Conservation (phyloP, 2,329 filamentous ascomycete species). For the Aspergillus fructus region DNA sequence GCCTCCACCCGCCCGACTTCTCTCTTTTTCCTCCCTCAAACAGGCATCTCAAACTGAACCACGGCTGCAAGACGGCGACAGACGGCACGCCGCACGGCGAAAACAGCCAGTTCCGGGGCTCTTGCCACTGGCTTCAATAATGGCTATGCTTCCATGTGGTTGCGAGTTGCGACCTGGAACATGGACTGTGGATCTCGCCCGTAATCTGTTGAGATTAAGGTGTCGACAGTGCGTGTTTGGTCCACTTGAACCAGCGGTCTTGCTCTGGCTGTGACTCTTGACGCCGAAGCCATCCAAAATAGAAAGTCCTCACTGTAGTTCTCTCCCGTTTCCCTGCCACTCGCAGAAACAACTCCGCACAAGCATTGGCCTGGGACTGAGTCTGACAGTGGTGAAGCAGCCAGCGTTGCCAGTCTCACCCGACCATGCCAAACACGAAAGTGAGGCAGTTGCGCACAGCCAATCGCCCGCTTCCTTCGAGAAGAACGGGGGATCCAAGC, state of each 20-base stretch:
- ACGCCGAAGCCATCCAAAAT: neutral
- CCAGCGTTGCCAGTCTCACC: neutral
- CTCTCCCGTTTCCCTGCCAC: no score
- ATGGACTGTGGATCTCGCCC: constrained; percentile 1
- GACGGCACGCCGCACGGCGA: neutral
- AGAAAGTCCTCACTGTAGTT: neutral
- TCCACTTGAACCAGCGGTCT: neutral
- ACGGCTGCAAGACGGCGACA: neutral
- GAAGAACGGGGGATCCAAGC: constrained; percentile 7
- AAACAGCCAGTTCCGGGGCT: neutral
- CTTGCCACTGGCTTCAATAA: neutral
- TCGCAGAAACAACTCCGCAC: no score
- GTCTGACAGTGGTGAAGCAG: neutral
- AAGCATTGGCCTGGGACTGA: neutral
- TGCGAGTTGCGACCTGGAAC: neutral
- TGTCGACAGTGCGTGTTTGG: constrained; percentile 1
- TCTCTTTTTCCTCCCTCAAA: neutral
- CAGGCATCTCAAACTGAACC: neutral
- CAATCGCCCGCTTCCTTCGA: constrained; percentile 25
- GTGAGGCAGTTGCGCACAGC: constrained; percentile 26
- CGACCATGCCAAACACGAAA: constrained; percentile 9
- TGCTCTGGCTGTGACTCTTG: no score
- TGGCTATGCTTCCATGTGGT: neutral
- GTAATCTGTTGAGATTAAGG: constrained; percentile 7
- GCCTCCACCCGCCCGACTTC: neutral